phyloP scores from a whole-genome alignment of 139 green algal genomes.

The Micromonas pusilla region DNA sequence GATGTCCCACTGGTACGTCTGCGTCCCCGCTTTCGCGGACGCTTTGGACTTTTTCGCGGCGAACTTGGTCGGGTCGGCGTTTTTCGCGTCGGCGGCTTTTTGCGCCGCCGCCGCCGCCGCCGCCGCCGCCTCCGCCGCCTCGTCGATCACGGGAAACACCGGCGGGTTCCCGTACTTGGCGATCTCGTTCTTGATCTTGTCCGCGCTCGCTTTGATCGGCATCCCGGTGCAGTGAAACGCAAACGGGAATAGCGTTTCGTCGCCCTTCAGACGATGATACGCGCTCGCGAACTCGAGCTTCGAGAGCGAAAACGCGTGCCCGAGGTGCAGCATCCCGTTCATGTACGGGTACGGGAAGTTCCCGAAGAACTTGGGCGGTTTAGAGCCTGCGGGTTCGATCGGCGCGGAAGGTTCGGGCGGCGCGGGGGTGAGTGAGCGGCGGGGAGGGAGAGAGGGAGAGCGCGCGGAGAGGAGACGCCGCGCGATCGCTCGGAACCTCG shows the following conservation, averaged over 20 bases:
- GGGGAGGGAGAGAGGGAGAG: no score
- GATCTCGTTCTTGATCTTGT: slow-evolving; percentile 82
- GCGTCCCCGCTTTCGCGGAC: slow-evolving; percentile 43
- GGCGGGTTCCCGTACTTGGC: slow-evolving; percentile 76
- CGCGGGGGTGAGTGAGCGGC: no score
- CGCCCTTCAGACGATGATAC: slow-evolving; percentile 84
- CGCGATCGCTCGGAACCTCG: no score
- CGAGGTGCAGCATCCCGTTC: slow-evolving; percentile 96
- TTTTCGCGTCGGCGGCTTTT: slow-evolving; percentile 11
- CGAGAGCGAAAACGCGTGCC: slow-evolving; percentile 95
- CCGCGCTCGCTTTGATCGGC: slow-evolving; percentile 91
- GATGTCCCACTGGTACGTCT: slow-evolving; percentile 84
- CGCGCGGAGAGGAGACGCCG: no score
- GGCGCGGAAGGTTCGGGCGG: neutral
- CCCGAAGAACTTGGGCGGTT: slow-evolving; percentile 83
- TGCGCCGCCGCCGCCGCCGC: slow-evolving; percentile 30
- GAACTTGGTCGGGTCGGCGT: slow-evolving; percentile 78
- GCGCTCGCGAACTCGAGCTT: slow-evolving; percentile 95
- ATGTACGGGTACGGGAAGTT: slow-evolving; percentile 99
- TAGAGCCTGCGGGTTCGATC: neutral
- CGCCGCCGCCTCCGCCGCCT: slow-evolving; percentile 39
- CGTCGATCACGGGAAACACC: slow-evolving; percentile 54
- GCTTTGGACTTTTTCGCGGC: slow-evolving; percentile 77
- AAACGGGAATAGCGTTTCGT: slow-evolving; percentile 89
- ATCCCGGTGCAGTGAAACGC: slow-evolving; percentile 99